Conservation (phyloP, 345 rosid genomes). For the Murraya koenigii region DNA sequence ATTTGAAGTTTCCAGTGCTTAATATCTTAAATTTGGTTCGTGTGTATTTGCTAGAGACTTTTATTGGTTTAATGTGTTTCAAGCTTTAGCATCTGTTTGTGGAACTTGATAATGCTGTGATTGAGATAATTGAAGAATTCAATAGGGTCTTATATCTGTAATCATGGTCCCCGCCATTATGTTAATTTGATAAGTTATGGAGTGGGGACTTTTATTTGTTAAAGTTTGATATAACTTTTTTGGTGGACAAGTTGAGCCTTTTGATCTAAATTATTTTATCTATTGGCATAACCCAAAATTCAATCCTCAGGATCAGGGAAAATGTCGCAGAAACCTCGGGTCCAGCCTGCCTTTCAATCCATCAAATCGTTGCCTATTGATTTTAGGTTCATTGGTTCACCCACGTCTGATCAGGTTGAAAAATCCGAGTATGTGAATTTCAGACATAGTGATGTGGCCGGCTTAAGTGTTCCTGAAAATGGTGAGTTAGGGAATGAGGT, state of each 20-base stretch:
- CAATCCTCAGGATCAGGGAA: slow-evolving; percentile 38
- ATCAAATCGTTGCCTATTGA: slow-evolving; percentile 74
- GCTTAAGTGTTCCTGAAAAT: slow-evolving; percentile 41
- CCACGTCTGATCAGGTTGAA: slow-evolving; percentile 39
- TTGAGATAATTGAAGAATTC: background rate
- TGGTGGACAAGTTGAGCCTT: slow-evolving; percentile 36
- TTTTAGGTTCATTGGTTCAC: slow-evolving; percentile 53
- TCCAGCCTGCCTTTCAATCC: slow-evolving; percentile 51
- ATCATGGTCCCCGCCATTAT: slow-evolving; percentile 67
- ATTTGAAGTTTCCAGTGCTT: slow-evolving; percentile 8
- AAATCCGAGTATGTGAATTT: slow-evolving; percentile 24
- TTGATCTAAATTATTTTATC: slow-evolving; percentile 27
- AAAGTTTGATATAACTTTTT: slow-evolving; percentile 40
- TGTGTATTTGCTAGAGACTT: background rate
- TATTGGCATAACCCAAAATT: slow-evolving; percentile 28
- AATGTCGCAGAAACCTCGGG: slow-evolving; percentile 51
- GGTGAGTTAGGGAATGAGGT: slow-evolving; percentile 31
- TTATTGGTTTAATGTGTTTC: background rate
- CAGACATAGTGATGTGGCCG: slow-evolving; percentile 15
- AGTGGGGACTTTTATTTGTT: slow-evolving; percentile 49
- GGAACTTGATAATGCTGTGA: slow-evolving; percentile 40
- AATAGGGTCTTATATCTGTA: slow-evolving; percentile 44
- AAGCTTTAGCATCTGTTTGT: slow-evolving; percentile 18
- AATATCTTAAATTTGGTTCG: background rate
- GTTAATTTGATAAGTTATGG: slow-evolving; percentile 37